These are phyloP conservation scores for Rubia tinctorum DNA, from an alignment of 305 asterid species.

Conservation along the genomic window DNA sequence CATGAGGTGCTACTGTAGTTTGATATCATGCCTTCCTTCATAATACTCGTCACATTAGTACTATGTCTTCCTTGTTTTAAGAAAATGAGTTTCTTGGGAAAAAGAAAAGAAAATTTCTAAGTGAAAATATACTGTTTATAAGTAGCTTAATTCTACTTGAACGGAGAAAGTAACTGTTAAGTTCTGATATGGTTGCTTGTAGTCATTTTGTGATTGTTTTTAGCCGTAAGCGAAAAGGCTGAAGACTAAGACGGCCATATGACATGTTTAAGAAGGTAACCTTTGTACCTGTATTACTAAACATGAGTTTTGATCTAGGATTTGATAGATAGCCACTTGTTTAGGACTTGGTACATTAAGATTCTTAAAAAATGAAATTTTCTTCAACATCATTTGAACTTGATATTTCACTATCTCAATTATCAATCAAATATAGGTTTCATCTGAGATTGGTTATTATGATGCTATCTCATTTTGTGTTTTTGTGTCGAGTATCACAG, in stretches of 20 bases:
- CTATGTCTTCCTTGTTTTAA: background rate
- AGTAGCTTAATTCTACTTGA: too few relatives aligned
- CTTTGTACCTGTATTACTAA: conserved; percentile 44
- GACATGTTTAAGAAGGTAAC: conserved; percentile 42
- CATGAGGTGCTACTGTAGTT: conserved; percentile 47
- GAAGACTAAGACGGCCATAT: conserved; percentile 56
- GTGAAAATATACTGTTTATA: too few relatives aligned
- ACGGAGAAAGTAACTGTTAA: too few relatives aligned
- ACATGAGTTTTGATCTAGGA: background rate
- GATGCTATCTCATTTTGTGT: conserved; percentile 4
- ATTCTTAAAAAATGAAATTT: background rate
- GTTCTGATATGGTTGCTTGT: too few relatives aligned
- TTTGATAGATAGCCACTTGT: background rate
- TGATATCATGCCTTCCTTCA: conserved; percentile 4
- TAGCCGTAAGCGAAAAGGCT: conserved; percentile 56
- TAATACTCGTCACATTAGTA: background rate
- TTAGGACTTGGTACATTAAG: background rate
- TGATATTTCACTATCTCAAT: background rate
- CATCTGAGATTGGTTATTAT: background rate
- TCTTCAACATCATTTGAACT: background rate
- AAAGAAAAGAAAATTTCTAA: too few relatives aligned
- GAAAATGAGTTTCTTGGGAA: too few relatives aligned
- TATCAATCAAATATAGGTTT: background rate
- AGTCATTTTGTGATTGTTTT: background rate
- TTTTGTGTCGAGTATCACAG: conserved; percentile 30